Percentiles rank a stretch among this genome's conserved stretches.
Evolutionary conservation across 495 filamentous ascomycete genomes (phyloP).

Genomic region (Daldinia decipiens): DNA sequence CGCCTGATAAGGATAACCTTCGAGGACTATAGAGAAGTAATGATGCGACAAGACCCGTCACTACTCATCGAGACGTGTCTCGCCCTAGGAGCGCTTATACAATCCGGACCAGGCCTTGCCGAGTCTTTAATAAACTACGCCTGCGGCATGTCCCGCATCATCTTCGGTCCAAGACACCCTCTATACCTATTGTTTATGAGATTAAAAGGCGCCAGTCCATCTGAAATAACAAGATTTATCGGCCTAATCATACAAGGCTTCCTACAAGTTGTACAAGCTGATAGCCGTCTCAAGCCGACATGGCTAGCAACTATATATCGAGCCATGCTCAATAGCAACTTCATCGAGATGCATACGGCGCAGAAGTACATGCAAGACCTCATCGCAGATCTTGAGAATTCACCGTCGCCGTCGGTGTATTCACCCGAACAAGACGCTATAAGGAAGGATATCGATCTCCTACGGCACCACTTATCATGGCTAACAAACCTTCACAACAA

Average conservation of each 20-base stretch:
- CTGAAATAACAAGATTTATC: constrained; percentile 17
- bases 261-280: constrained; percentile 18
- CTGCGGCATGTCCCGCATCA: constrained; percentile 29
- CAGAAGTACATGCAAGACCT: constrained; percentile 22
- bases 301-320: constrained; percentile 39
- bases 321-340: constrained; percentile 39
- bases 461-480: constrained; percentile 32
- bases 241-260: constrained; percentile 25
- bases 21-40: constrained; percentile 31
- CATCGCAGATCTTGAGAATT: constrained; percentile 14
- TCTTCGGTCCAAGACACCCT: constrained; percentile 38
- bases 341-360: constrained; percentile 26
- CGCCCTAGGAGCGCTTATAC: constrained; percentile 29
- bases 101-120: constrained; percentile 29
- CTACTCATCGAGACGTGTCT: constrained; percentile 36
- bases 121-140: constrained; percentile 34
- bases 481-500: constrained; percentile 26
- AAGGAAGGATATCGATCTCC: constrained; percentile 16
- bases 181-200: constrained; percentile 29
- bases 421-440: background rate
- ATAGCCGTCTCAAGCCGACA: constrained; percentile 34
- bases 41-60: constrained; percentile 34
- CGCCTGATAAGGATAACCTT: constrained; percentile 36
- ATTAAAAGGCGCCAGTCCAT: constrained; percentile 6
- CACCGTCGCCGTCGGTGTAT: background rate